A percentile compares a stretch with the other conserved stretches of the same genome.
phyloP scores from a whole-genome alignment of 352 stramenopile species.

The Phytophthora foliorum region DNA sequence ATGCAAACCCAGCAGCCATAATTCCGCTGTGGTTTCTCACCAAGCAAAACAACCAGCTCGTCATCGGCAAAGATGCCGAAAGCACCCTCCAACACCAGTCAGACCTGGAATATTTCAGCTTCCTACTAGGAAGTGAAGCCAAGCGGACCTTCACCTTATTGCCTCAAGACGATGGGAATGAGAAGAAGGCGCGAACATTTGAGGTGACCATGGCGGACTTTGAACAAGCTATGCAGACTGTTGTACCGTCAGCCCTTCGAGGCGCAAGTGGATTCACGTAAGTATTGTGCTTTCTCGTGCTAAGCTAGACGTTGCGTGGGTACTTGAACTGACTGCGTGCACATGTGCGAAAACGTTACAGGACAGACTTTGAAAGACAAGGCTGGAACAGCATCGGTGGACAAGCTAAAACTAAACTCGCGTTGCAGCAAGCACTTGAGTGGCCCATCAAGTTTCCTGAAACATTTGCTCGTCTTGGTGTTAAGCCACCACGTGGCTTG shows the following conservation, averaged over 20 bases:
- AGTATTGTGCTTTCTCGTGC: constrained; percentile 21
- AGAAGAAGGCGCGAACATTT: constrained; percentile 36
- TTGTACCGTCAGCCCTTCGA: constrained; percentile 75
- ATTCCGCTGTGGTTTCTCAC: constrained; percentile 80
- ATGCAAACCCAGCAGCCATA: constrained; percentile 64
- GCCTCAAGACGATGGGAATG: background rate
- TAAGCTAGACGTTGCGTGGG: background rate
- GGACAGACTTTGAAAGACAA: constrained; percentile 66
- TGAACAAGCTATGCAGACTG: constrained; percentile 74
- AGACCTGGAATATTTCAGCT: constrained; percentile 53
- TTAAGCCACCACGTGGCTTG: constrained; percentile 83
- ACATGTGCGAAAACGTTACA: constrained; percentile 24
- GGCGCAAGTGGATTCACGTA: constrained; percentile 66
- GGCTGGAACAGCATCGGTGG: constrained; percentile 85
- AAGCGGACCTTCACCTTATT: background rate
- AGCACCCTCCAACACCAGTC: constrained; percentile 4
- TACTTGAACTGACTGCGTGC: background rate
- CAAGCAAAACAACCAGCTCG: constrained; percentile 34
- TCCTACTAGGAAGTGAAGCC: constrained; percentile 40
- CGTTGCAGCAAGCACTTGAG: constrained; percentile 87
- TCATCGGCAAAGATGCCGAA: background rate
- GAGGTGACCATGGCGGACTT: constrained; percentile 79
- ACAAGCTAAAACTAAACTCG: constrained; percentile 74
- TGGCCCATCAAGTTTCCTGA: constrained; percentile 88
- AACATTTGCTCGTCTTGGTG: constrained; percentile 75